Evolutionary conservation across 192 early-diverging fungal species (phyloP).

Genomic region (Backusella tuberculispora): DNA sequence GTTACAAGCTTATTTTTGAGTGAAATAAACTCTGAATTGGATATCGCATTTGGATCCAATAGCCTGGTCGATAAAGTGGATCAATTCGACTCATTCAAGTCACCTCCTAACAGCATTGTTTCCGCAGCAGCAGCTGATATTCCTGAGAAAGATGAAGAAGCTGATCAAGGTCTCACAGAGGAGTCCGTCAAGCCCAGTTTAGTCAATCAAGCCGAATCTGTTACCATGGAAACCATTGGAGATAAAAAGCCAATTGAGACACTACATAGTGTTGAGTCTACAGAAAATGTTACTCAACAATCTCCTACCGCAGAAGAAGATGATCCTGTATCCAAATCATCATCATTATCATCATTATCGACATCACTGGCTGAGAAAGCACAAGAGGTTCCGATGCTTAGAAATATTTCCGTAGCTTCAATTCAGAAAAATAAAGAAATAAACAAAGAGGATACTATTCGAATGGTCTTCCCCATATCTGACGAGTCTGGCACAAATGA

Average conservation of each 20-base stretch:
- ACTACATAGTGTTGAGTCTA: neutral
- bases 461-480: neutral
- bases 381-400: neutral
- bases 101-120: neutral
- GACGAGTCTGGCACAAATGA: neutral
- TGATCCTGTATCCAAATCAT: neutral
- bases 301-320: neutral
- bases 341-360: no score
- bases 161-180: neutral
- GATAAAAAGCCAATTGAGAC: neutral
- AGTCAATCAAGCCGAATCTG: neutral
- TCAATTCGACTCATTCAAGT: neutral
- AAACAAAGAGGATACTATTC: neutral
- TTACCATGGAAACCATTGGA: neutral
- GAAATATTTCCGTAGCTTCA: neutral
- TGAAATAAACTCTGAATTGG: constrained; percentile 6
- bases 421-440: neutral
- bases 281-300: neutral
- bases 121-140: neutral
- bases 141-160: constrained; percentile 2
- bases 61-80: neutral
- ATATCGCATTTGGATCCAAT: neutral
- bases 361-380: neutral
- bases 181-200: neutral
- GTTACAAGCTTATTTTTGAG: neutral